Evolutionary conservation across 2,329 filamentous ascomycete species (phyloP), one percentile per base, ranked within the genome.

Genomic region (Penicillium rolfsii): DNA sequence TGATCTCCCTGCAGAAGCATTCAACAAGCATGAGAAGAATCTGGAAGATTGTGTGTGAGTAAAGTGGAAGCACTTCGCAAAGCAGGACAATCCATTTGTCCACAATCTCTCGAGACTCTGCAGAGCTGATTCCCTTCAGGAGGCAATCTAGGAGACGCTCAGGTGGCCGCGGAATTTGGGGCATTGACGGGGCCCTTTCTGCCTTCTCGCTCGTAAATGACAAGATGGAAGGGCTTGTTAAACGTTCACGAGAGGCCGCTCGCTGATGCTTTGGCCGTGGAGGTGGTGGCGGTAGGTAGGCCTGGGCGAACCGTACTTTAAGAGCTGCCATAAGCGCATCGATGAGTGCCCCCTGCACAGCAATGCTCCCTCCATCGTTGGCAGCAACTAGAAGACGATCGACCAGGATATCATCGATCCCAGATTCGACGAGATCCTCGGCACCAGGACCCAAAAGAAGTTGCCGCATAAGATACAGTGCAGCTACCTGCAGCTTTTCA

Each of bases 41-140:
- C 72, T 97, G 91, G 73, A 97, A 97, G 49, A 97, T 91, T 5
- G 89, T 87, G 46, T 91, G 88, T 0, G 90, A 85, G 75, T 96
- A 97, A 14, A 96, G 82, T 0, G 93, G 92, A 33, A 99, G 80
- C 48, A 92, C 91, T 72, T 94, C 90, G 4, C 87, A 86, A 7
- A 99, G 82, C 67, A 99, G 93, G 33, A 86, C 83, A 9, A 97
- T 88, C 96, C 96, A 99, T 73, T 91, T 93, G 69, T 98, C 93
- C 38, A 99, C 81, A 5, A 96, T 89, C 8, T 87, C 82, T 5
- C 91, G 87, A 67, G 91, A 93, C 56, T 83, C 87, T 2, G 84
- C 74, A 3, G 92, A 91, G 57, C 90, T 87, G 53, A 99, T 88
- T 0, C 93, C 95, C 49, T 88, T 86, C 62, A 92, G 88, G 12